Percentiles rank a stretch among this genome's conserved stretches.
phyloP scores from a whole-genome alignment of 352 stramenopile species.

The Globisporangium splendens region DNA sequence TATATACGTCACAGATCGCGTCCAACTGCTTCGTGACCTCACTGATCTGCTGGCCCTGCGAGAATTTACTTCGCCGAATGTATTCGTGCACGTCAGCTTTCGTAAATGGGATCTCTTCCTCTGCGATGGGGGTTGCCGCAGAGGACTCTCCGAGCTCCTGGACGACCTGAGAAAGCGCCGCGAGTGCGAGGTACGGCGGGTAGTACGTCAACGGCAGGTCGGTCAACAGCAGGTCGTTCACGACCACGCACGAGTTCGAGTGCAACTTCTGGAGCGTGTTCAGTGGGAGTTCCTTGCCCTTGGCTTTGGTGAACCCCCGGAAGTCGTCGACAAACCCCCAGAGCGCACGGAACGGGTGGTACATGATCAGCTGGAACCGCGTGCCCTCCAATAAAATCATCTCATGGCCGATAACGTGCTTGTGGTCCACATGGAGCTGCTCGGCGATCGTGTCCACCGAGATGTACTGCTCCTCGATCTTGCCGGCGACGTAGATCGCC shows the following conservation, averaged over 20 bases:
- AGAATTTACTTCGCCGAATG: constrained; percentile 68
- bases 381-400: constrained; percentile 86
- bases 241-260: constrained; percentile 56
- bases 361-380: constrained; percentile 89
- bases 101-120: constrained; percentile 22
- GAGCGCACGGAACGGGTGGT: constrained; percentile 80
- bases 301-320: constrained; percentile 61
- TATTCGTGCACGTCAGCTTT: constrained; percentile 52
- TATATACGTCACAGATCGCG: constrained; percentile 31
- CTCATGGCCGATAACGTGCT: constrained; percentile 84
- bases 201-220: constrained; percentile 63
- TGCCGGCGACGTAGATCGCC: constrained; percentile 85
- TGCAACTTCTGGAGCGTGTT: constrained; percentile 77
- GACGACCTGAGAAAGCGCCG: constrained; percentile 49
- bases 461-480: constrained; percentile 90
- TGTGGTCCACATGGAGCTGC: constrained; percentile 80
- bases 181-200: constrained; percentile 68
- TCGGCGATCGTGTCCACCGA: constrained; percentile 82
- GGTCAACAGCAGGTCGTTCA: constrained; percentile 79
- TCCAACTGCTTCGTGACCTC: constrained; percentile 31
- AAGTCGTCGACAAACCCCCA: constrained; percentile 86
- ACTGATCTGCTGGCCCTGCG: constrained; percentile 42
- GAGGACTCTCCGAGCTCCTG: constrained; percentile 37
- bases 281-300: constrained; percentile 53
- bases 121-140: constrained; percentile 12